Conservation (phyloP, 2,329 filamentous ascomycete species). For the Orbilia oligospora region DNA sequence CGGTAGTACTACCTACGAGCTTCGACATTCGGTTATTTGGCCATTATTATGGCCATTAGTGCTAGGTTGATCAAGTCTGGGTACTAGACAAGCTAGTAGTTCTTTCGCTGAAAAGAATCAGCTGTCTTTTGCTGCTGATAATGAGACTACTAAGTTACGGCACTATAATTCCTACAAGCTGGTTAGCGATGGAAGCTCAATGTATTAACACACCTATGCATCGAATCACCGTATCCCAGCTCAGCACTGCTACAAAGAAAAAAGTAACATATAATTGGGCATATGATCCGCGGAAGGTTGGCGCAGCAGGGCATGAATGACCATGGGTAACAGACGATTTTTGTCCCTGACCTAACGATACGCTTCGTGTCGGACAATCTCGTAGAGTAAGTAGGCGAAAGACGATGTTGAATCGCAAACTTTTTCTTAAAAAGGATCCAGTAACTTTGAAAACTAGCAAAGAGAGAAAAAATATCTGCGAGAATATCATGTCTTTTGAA, state of each 20-base stretch:
- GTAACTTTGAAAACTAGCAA: no score
- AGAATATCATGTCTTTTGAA: not conserved
- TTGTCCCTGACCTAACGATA: slow-evolving; percentile 33
- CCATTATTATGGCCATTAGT: not conserved
- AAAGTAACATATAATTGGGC: not conserved
- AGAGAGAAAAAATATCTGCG: not conserved
- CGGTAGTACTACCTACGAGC: slow-evolving; percentile 38
- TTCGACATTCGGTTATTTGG: slow-evolving; percentile 9
- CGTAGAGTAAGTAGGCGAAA: slow-evolving; percentile 26
- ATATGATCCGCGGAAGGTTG: not conserved
- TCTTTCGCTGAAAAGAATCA: not conserved
- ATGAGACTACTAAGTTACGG: not conserved
- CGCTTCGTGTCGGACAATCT: slow-evolving; percentile 41
- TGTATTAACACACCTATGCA: not conserved
- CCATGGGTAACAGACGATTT: slow-evolving; percentile 5
- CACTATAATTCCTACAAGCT: not conserved
- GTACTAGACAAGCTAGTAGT: no score
- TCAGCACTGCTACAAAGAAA: slow-evolving; percentile 3
- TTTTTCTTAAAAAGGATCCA: slow-evolving; percentile 10
- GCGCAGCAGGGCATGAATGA: slow-evolving; percentile 8
- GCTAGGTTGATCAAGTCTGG: not conserved
- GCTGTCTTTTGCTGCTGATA: slow-evolving; percentile 19
- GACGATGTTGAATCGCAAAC: slow-evolving; percentile 40
- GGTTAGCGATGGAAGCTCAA: no score
- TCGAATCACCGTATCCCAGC: slow-evolving; percentile 5